A percentile compares a stretch with the other conserved stretches of the same genome.
Conservation (phyloP, 352 stramenopile species). For the Globisporangium cystogenes region DNA sequence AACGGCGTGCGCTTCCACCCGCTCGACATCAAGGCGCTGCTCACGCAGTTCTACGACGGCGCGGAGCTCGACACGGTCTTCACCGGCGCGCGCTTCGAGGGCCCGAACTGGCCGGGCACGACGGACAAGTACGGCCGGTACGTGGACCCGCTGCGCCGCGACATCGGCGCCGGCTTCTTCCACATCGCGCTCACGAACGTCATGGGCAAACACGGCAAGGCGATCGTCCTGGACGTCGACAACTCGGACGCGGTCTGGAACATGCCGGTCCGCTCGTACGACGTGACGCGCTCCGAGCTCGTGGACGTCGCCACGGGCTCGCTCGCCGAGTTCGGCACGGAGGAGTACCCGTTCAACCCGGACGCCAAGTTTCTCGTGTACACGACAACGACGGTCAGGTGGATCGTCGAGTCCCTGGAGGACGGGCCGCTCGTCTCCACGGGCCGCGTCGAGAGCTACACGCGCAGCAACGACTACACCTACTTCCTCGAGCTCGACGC, state of each 20-base stretch:
- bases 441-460: conserved; percentile 2
- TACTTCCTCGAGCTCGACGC: conserved; percentile 8
- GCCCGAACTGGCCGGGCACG: conserved; percentile 27
- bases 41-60: conserved; percentile 46
- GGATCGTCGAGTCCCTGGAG: too few relatives aligned
- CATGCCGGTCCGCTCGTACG: conserved; percentile 11
- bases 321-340: conserved; percentile 2
- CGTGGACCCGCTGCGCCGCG: conserved; percentile 26
- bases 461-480: conserved; percentile 10
- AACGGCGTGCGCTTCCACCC: not conserved
- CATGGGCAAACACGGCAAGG: conserved; percentile 14
- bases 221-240: conserved; percentile 39
- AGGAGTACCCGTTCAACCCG: conserved; percentile 16
- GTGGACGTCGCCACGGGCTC: too few relatives aligned
- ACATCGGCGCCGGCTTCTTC: conserved; percentile 47
- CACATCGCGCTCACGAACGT: conserved; percentile 51
- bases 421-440: too few relatives aligned
- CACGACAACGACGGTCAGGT: too few relatives aligned
- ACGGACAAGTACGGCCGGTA: conserved; percentile 46
- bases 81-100: conserved; percentile 44
- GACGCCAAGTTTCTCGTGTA: conserved; percentile 8
- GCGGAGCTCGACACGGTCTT: conserved; percentile 44
- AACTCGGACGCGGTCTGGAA: conserved; percentile 12
- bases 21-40: conserved; percentile 37
- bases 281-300: too few relatives aligned